phyloP scores from a whole-genome alignment of 2,329 filamentous ascomycete genomes.

The Diaporthe sp. region DNA sequence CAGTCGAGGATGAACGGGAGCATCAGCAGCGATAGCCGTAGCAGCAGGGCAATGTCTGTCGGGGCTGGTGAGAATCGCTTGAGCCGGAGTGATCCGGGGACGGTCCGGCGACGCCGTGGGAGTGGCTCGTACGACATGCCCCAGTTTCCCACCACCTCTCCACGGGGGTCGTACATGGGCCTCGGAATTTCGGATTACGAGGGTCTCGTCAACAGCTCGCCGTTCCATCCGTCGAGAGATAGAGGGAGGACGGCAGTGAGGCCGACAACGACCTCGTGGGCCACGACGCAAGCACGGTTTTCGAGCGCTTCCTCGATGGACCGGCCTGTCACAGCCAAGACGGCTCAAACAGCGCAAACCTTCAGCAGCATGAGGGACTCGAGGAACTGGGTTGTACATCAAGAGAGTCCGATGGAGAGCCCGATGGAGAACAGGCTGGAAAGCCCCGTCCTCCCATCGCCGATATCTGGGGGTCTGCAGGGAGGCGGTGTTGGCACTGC shows the following conservation, averaged over 20 bases:
- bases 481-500: background rate
- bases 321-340: constrained; percentile 30
- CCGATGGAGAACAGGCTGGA: constrained; percentile 9
- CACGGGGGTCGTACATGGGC: constrained; percentile 42
- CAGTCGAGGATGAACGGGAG: constrained; percentile 31
- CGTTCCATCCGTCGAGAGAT: constrained; percentile 54
- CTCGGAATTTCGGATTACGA: constrained; percentile 50
- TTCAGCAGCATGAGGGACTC: constrained; percentile 6
- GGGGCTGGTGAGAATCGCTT: background rate
- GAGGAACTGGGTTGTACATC: constrained; percentile 25
- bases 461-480: background rate
- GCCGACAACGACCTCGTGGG: constrained; percentile 42
- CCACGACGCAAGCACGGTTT: constrained; percentile 36
- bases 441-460: constrained; percentile 18
- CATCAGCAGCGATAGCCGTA: constrained; percentile 6
- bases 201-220: constrained; percentile 51
- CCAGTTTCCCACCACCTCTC: background rate
- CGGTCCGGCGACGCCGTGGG: constrained; percentile 4
- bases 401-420: constrained; percentile 22
- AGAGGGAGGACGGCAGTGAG: background rate
- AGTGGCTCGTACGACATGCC: constrained; percentile 2
- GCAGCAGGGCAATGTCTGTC: constrained; percentile 16
- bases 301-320: constrained; percentile 1
- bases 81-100: constrained; percentile 4
- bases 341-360: constrained; percentile 11